Base-by-base conservation (phyloP, 2,329 filamentous ascomycete genomes). In the Colletotrichum filicis region DNA sequence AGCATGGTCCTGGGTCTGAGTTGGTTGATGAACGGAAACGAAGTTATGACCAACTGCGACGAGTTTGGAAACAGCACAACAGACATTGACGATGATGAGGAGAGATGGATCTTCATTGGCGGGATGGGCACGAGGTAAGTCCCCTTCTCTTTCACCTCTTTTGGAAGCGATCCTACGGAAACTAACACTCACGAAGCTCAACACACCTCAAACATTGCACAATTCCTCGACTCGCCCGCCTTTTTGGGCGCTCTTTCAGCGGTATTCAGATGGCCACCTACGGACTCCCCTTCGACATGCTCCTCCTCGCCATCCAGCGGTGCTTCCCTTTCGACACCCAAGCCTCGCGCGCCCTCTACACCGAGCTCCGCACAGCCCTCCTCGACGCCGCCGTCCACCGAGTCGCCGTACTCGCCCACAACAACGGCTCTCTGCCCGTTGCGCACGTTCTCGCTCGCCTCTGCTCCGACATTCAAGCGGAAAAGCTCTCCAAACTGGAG, bases 201-300 rank as follows among this genome's bases (percentile, higher is more conserved):
- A 78, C 76, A 6, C 77, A 78, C 1, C 77, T 82, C 14, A 76
- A 79, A 52, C 75, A 75, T 61, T 75, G 74, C 11, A 82, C 81
- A 0, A 74, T 83, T 2, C 81, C 83, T 1, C 79, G 77, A 11
- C 74, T 85, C 8, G 79, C 81, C 9, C 78, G 77, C 22, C 79
- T 83, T 5, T 84, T 85, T 73, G 78, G 78, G 56, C 78, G 80
- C 11, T 79, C 82, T 59, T 84, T 90, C 74, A 87, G 84, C 56
- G 87, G 86, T 78, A 86, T 89, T 58, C 86, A 88, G 73, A 81
- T 84, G 70, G 82, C 83, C 35, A 85, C 88, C 11, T 83, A 87
- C 35, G 89, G 90, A 73, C 82, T 87, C 2, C 83, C 87, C 46
- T 86, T 90, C 76, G 89, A 91, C 76, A 78, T 89, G 28, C 75